Evolutionary conservation across 495 filamentous ascomycete species (phyloP).

Genomic region (Achaetomiella virescens): DNA sequence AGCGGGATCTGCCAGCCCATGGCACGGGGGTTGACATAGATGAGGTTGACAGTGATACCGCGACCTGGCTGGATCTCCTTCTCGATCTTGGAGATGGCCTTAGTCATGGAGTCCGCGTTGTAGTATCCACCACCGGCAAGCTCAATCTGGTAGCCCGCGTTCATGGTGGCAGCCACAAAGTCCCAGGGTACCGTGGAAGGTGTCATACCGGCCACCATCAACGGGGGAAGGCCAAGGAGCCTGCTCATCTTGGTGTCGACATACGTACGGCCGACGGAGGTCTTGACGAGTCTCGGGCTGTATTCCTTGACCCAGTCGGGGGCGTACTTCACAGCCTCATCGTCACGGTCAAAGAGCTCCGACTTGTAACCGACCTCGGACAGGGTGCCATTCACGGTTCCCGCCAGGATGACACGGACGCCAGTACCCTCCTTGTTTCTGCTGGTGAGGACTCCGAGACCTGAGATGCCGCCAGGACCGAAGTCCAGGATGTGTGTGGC

Average conservation of each 20-base stretch:
- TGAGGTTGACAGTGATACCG: conserved; percentile 89
- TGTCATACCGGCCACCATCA: conserved; percentile 96
- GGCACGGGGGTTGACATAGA: conserved; percentile 92
- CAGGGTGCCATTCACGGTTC: conserved; percentile 82
- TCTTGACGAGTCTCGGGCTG: conserved; percentile 81
- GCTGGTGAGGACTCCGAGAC: conserved; percentile 93
- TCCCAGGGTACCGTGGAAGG: conserved; percentile 91
- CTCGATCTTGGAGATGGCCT: conserved; percentile 84
- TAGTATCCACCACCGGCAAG: conserved; percentile 92
- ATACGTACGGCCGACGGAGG: conserved; percentile 75
- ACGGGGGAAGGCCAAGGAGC: conserved; percentile 77
- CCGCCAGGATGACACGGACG: conserved; percentile 89
- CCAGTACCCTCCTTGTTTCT: conserved; percentile 97
- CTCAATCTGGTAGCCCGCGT: conserved; percentile 90
- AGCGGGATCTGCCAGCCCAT: conserved; percentile 98
- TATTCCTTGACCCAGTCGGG: conserved; percentile 98
- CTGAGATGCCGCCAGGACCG: conserved; percentile 91
- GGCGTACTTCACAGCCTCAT: conserved; percentile 87
- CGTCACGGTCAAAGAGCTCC: conserved; percentile 92
- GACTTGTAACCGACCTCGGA: conserved; percentile 92
- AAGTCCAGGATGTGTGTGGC: conserved; percentile 96
- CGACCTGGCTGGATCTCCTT: conserved; percentile 80
- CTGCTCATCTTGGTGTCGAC: conserved; percentile 98
- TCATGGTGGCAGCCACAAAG: conserved; percentile 93
- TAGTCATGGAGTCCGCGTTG: conserved; percentile 82